Evolutionary conservation across 768 basidiomycete species (phyloP), one percentile per base, ranked within the genome.

Genomic region (Floccularia luteovirens): DNA sequence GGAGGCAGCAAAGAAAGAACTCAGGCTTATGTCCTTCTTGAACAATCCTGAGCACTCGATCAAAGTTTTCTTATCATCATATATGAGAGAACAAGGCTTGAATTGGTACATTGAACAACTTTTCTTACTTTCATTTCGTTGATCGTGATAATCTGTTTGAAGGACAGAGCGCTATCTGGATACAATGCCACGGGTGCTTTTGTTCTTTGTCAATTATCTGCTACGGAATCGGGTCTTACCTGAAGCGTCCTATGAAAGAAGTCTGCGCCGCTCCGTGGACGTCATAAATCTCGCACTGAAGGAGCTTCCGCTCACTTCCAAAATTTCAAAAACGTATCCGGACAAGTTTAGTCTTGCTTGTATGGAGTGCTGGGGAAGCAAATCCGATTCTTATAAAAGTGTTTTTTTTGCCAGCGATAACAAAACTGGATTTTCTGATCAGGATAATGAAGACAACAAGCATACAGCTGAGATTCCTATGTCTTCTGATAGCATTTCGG

Each of bases 21-120:
- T 74, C n/a, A 63, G 63, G 25, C 54, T 77, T 41, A 45, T 64
- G 0, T 45, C 56, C 3, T 90, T 90, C 55, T 58, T 90, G 43
- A 58, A 69, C 27, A 67, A 84, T 41, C 82, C 87, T 0, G 82
- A 77, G 47, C 56, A 54, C 6, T 57, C 64, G 22, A 59, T 81
- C 39, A 75, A 66, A 41, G 66, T 85, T 14, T 90, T 87, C 57
- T 62, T 90, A 43, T 82, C 83, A 0, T 82, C 82, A 3, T 72
- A 76, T 48, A 80, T 78, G 61, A 67, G 75, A 24, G 71, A 77
- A 39, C 74, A 76, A 42, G 87, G 87, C 19, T 66, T 84, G 34
- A 69, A 78, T 40, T 87, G 80, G 85, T 84, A 43, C n/a, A 68
- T 52, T n/a, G n/a, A n/a, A n/a, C n/a, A 6, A 4, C 36, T 45